These are phyloP conservation scores for Aspergillus sclerotiicarbonarius DNA, from an alignment of 495 filamentous ascomycete genomes.

Conservation along the genomic window DNA sequence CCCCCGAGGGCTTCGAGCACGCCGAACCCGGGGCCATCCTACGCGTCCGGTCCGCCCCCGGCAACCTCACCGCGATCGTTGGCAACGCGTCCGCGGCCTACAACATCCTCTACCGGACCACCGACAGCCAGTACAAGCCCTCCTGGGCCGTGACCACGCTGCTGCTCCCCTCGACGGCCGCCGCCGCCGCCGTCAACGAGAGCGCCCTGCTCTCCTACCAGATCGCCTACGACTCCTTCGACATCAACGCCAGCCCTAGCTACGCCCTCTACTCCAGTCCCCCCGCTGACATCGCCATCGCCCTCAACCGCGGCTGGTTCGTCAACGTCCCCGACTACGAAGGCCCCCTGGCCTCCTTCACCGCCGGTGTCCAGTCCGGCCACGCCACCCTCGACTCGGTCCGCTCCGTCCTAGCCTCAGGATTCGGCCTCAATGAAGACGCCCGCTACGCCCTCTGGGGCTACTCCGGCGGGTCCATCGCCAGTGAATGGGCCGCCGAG, in stretches of 20 bases:
- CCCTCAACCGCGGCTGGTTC: constrained; percentile 17
- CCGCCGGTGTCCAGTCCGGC: constrained; percentile 36
- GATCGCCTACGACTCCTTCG: constrained; percentile 41
- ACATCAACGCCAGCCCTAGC: constrained; percentile 26
- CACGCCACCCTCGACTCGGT: constrained; percentile 48
- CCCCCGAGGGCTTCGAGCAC: constrained; percentile 36
- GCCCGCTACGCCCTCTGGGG: constrained; percentile 39
- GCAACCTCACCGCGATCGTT: constrained; percentile 2
- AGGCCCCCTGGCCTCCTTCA: constrained; percentile 39
- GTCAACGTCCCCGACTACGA: constrained; percentile 45
- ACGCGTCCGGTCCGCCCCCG: constrained; percentile 26
- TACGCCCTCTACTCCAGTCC: constrained; percentile 25
- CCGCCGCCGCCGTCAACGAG: constrained; percentile 1
- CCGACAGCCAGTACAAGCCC: constrained; percentile 38
- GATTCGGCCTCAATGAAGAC: background rate
- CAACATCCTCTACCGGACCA: constrained; percentile 52
- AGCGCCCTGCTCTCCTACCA: constrained; percentile 41
- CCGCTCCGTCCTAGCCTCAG: constrained; percentile 34
- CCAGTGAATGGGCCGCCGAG: constrained; percentile 48
- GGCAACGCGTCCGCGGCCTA: constrained; percentile 19
- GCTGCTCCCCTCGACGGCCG: constrained; percentile 10
- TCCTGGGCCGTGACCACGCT: constrained; percentile 33
- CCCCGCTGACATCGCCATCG: constrained; percentile 8
- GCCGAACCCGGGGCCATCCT: constrained; percentile 42
- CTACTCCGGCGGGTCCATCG: constrained; percentile 49